Percentiles rank a stretch among this genome's conserved stretches.
Evolutionary conservation across 2,329 filamentous ascomycete genomes (phyloP).

Genomic region (Colletotrichum liriopes): DNA sequence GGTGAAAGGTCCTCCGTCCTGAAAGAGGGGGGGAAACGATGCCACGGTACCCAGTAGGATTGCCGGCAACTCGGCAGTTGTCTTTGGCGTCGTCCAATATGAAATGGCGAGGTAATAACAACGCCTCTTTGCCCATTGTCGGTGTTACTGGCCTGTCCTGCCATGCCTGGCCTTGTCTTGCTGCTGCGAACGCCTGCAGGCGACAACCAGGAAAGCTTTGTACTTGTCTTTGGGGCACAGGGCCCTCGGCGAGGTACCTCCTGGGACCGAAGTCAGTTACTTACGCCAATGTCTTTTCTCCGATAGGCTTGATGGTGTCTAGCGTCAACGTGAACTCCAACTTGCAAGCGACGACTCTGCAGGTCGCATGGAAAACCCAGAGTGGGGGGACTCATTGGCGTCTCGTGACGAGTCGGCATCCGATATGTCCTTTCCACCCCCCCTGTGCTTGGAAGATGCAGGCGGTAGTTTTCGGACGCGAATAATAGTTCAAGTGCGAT

Average conservation of each 20-base stretch:
- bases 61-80: conserved; percentile 36
- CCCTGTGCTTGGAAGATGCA: conserved; percentile 13
- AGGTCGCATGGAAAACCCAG: neutral
- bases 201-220: conserved; percentile 14
- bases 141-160: neutral
- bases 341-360: conserved; percentile 6
- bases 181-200: conserved; percentile 40
- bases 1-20: neutral
- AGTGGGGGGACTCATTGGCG: conserved; percentile 15
- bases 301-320: conserved; percentile 33
- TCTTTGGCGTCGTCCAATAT: neutral
- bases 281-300: conserved; percentile 24
- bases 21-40: neutral
- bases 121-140: neutral
- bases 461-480: conserved; percentile 6
- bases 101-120: neutral
- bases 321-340: conserved; percentile 17
- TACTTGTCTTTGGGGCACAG: neutral
- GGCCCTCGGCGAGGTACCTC: conserved; percentile 17
- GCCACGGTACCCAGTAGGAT: neutral
- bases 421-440: conserved; percentile 11
- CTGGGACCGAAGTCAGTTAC: conserved; percentile 10
- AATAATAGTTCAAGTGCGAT: conserved; percentile 16
- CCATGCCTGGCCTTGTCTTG: neutral
- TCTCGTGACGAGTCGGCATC: conserved; percentile 20